Evolutionary conservation across 495 filamentous ascomycete species (phyloP).

Genomic region (Filosporella fistucella): DNA sequence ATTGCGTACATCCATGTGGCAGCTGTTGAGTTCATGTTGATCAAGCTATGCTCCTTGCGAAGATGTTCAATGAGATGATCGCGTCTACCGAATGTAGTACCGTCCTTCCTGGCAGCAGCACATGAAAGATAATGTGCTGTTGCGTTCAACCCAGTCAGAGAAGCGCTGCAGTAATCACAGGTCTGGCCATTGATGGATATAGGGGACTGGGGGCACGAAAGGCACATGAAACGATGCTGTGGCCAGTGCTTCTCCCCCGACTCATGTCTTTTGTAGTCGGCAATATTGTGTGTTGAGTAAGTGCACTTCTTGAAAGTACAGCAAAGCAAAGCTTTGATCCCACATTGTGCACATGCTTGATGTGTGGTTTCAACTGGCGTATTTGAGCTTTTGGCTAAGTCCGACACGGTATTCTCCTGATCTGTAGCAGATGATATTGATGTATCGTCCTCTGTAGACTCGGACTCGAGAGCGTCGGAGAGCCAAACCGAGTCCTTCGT

Average conservation of each 20-base stretch:
- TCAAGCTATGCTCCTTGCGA: not conserved
- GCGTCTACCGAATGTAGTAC: not conserved
- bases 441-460: not conserved
- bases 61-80: not conserved
- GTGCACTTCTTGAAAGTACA: not conserved
- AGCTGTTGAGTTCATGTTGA: not conserved
- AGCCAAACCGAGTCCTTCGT: not conserved
- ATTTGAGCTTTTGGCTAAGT: no score
- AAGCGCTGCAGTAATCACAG: not conserved
- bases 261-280: conserved; percentile 3
- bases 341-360: not conserved
- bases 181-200: not conserved
- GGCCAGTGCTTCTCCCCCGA: conserved; percentile 1
- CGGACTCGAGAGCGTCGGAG: not conserved
- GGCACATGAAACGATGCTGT: conserved; percentile 1
- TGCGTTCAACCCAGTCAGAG: not conserved
- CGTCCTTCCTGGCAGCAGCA: not conserved
- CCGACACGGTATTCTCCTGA: not conserved
- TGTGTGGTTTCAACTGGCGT: not conserved
- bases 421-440: not conserved
- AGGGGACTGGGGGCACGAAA: not conserved
- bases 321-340: not conserved
- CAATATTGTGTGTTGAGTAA: not conserved
- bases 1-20: not conserved
- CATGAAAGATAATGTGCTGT: not conserved